Evolutionary conservation across 2,329 filamentous ascomycete genomes (phyloP), one percentile per base, ranked within the genome.

Genomic region (Phyllosticta paracitricarpa): DNA sequence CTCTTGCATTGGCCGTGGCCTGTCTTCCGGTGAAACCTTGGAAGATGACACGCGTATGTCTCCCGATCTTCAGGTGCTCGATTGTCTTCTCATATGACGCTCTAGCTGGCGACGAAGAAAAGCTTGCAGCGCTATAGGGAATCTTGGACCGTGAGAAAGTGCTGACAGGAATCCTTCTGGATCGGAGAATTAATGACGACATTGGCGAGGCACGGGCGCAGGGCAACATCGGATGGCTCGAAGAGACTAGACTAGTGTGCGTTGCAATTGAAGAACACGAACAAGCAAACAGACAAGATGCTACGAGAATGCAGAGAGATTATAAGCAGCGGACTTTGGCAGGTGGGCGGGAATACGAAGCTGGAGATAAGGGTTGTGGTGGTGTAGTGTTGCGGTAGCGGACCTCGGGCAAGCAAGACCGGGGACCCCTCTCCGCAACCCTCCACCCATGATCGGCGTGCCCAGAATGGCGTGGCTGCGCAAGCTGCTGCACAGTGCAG

Each of bases 1-100:
- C 87, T 72, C 84, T 82, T 33, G 88, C 89, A 73, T 93, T 91
- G 66, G 83, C 82, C 1, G 89, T 92, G 10, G 89, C 88, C 74
- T 84, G 77, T 65, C 77, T 77, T 74, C 86, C 86, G 19, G 86
- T 89, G 71, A 89, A 89, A 1, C 86, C 86, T 68, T 89, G 86
- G 67, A 87, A 89, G 61, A 89, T 81, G 62, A 89, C 86, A 57
- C 80, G 78, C 0, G 86, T 89, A 69, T 88, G 80, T 30, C 79
- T 77, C 17, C 85, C 85, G 65, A 89, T 88, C 66, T 82, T 86
- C 63, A 89, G 76, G 67, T 89, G 88, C 3, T 77, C 75, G 35
- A 88, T 81, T 0, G 86, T 89, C 67, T 86, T 81, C 57, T 81
- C 80, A 71, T 86, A 86, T 40, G 74, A 75, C 64, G 73, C 74